phyloP scores from a whole-genome alignment of 2,329 filamentous ascomycete genomes.

The Sclerotinia sclerotiorum region DNA sequence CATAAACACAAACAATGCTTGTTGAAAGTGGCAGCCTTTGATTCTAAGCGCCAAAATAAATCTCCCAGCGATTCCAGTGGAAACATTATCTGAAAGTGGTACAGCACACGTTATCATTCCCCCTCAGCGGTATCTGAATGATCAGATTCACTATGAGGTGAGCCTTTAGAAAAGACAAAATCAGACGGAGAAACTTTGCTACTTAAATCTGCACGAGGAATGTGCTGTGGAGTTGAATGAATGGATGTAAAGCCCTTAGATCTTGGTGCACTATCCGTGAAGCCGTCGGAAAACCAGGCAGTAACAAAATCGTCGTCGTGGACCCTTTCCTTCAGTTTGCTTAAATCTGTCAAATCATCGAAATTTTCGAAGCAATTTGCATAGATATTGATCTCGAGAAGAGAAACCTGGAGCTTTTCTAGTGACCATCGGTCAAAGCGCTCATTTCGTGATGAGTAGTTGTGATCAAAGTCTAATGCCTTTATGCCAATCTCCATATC shows the following conservation, averaged over 20 bases:
- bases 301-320: constrained; percentile 30
- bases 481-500: neutral
- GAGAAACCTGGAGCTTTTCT: constrained; percentile 27
- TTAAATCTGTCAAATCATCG: neutral
- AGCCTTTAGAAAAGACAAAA: neutral
- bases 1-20: neutral
- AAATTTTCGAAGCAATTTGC: constrained; percentile 15
- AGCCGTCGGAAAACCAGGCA: constrained; percentile 30
- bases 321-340: neutral
- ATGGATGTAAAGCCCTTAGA: neutral
- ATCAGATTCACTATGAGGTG: neutral
- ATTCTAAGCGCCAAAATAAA: neutral
- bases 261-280: neutral
- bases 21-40: neutral
- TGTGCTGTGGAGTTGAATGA: neutral
- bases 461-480: constrained; percentile 1
- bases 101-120: neutral
- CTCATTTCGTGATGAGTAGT: constrained; percentile 17
- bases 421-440: constrained; percentile 35
- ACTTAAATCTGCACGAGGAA: too few species aligned
- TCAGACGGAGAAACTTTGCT: neutral
- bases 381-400: constrained; percentile 31
- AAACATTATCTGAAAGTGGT: neutral
- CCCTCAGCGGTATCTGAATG: neutral
- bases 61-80: neutral